Evolutionary conservation across 768 basidiomycete genomes (phyloP).

Genomic region (Daedaleopsis nitida): DNA sequence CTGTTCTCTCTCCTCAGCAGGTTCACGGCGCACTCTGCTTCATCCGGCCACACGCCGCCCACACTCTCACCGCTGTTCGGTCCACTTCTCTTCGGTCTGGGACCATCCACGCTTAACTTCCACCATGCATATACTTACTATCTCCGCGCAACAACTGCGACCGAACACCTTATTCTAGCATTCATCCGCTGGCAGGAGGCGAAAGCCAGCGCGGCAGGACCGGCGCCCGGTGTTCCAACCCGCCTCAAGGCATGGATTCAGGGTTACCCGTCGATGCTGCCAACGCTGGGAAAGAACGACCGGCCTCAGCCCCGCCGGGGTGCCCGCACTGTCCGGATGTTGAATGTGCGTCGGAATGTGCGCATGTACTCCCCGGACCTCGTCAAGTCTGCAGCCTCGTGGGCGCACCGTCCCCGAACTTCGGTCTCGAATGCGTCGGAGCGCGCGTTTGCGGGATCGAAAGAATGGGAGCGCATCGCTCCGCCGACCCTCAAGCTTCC

Average conservation of each 20-base stretch:
- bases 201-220: conserved; percentile 47
- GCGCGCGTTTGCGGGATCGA: conserved; percentile 56
- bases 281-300: conserved; percentile 53
- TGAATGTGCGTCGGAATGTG: conserved; percentile 78
- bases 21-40: conserved; percentile 79
- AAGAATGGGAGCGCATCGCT: conserved; percentile 78
- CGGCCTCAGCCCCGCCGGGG: conserved; percentile 73
- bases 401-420: conserved; percentile 42
- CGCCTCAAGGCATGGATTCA: conserved; percentile 92
- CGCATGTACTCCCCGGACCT: conserved; percentile 88
- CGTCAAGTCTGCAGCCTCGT: conserved; percentile 61
- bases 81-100: conserved; percentile 86
- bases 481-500: conserved; percentile 59
- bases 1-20: conserved; percentile 81
- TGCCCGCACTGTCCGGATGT: conserved; percentile 73
- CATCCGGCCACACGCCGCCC: conserved; percentile 89
- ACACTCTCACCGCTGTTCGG: conserved; percentile 89
- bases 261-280: conserved; percentile 83
- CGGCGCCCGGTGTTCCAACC: conserved; percentile 68
- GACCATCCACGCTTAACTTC: conserved; percentile 51
- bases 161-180: conserved; percentile 90
- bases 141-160: conserved; percentile 80
- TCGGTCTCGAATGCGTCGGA: conserved; percentile 29
- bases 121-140: conserved; percentile 67
- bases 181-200: conserved; percentile 82